Percentiles rank a stretch among this genome's conserved stretches.
These are phyloP conservation scores for Epicoccum nigrum DNA, from an alignment of 2,329 filamentous ascomycete genomes.

Conservation along the genomic window DNA sequence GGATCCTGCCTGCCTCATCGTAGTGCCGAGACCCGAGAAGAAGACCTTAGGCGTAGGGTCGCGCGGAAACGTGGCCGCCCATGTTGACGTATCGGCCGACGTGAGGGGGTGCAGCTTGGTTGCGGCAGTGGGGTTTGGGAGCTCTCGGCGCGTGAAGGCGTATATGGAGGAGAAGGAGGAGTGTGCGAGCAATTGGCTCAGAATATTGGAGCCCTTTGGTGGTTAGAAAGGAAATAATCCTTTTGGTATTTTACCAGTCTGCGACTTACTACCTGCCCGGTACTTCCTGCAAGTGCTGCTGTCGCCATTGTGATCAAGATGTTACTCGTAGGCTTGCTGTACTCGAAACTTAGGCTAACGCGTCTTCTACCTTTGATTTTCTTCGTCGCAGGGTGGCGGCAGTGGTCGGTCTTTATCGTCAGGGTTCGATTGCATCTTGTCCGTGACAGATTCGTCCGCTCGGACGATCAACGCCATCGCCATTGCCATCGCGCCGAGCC, in stretches of 20 bases:
- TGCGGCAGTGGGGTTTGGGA: conserved; percentile 56
- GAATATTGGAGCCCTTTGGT: conserved; percentile 72
- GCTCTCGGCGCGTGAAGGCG: conserved; percentile 71
- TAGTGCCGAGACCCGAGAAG: conserved; percentile 82
- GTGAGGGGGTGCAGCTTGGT: conserved; percentile 71
- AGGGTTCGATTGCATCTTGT: conserved; percentile 1
- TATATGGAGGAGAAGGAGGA: conserved; percentile 60
- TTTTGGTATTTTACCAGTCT: neutral
- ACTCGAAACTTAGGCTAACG: neutral
- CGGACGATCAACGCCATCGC: neutral
- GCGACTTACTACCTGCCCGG: conserved; percentile 62
- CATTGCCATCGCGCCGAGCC: conserved; percentile 2
- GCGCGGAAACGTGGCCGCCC: conserved; percentile 66
- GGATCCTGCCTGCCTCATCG: conserved; percentile 73
- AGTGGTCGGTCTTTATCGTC: conserved; percentile 3
- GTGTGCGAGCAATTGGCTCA: conserved; percentile 64
- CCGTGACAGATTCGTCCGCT: conserved; percentile 6
- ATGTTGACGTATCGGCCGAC: conserved; percentile 69
- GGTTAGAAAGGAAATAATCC: neutral
- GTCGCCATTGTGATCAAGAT: conserved; percentile 51
- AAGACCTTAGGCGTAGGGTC: conserved; percentile 68
- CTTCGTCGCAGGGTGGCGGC: neutral
- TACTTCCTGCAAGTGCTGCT: conserved; percentile 66
- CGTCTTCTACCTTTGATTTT: neutral
- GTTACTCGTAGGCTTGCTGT: neutral